Percentiles rank a stretch among this genome's conserved stretches.
Evolutionary conservation across 495 filamentous ascomycete species (phyloP).

Genomic region (Cercophora samala): DNA sequence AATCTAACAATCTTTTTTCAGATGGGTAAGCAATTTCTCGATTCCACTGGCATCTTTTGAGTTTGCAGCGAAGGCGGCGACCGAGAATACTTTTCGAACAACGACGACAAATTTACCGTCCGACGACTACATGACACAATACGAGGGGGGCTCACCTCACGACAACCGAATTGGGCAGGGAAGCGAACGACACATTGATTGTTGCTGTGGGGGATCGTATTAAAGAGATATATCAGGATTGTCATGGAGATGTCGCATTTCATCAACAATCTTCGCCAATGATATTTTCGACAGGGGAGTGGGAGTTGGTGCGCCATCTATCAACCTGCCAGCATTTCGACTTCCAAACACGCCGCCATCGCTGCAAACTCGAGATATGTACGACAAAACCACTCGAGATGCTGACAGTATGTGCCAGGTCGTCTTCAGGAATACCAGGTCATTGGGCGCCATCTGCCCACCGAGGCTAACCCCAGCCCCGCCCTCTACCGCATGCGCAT

Average conservation of each 20-base stretch:
- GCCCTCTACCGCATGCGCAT: constrained; percentile 99
- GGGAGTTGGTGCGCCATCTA: neutral
- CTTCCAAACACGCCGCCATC: neutral
- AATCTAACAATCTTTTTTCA: constrained; percentile 32
- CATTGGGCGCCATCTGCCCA: constrained; percentile 97
- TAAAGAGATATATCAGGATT: neutral
- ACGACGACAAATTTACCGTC: neutral
- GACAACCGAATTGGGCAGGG: neutral
- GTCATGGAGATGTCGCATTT: neutral
- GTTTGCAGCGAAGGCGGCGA: constrained; percentile 14
- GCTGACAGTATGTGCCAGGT: constrained; percentile 54
- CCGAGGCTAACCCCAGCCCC: constrained; percentile 88
- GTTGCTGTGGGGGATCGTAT: neutral
- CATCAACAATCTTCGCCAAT: neutral
- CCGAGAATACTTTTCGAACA: constrained; percentile 1
- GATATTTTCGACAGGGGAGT: neutral
- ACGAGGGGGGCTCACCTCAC: neutral
- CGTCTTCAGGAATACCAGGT: constrained; percentile 99
- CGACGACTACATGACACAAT: neutral
- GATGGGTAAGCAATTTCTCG: constrained; percentile 49
- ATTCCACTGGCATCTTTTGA: constrained; percentile 19
- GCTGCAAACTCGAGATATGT: neutral
- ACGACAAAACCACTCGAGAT: neutral
- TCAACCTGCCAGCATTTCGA: neutral
- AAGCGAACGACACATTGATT: neutral